phyloP scores from a whole-genome alignment of 495 filamentous ascomycete genomes.

The Aspergillus sparsus region DNA sequence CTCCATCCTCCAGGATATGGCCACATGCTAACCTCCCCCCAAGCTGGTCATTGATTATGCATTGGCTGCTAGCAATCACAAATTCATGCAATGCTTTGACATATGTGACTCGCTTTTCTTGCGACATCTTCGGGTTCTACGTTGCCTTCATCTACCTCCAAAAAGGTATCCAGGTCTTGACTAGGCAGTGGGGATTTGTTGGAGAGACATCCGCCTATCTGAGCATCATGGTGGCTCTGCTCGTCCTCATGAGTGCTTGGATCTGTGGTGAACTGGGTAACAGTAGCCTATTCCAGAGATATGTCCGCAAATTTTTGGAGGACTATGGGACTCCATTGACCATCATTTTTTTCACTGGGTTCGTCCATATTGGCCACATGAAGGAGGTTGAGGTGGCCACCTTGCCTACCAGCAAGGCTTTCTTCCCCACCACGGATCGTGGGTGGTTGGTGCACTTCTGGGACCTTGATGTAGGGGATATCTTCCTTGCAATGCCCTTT shows the following conservation, averaged over 20 bases:
- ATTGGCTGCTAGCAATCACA: slow-evolving; percentile 75
- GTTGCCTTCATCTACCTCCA: slow-evolving; percentile 85
- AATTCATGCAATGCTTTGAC: slow-evolving; percentile 78
- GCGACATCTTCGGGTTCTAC: slow-evolving; percentile 88
- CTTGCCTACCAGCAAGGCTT: slow-evolving; percentile 72
- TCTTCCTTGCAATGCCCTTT: slow-evolving; percentile 89
- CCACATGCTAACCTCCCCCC: slow-evolving; percentile 11
- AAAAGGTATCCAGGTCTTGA: slow-evolving; percentile 79
- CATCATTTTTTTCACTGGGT: slow-evolving; percentile 85
- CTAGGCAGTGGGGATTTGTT: slow-evolving; percentile 55
- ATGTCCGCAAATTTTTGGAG: slow-evolving; percentile 73
- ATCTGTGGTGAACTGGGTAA: slow-evolving; percentile 68
- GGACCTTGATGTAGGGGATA: slow-evolving; percentile 70
- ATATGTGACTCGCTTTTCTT: slow-evolving; percentile 82
- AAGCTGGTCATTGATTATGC: slow-evolving; percentile 77
- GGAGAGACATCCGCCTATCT: slow-evolving; percentile 69
- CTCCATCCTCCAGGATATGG: neutral
- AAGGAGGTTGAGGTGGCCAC: slow-evolving; percentile 59
- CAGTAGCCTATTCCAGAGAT: slow-evolving; percentile 68
- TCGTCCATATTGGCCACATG: slow-evolving; percentile 84
- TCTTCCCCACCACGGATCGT: slow-evolving; percentile 77
- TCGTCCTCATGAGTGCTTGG: slow-evolving; percentile 73
- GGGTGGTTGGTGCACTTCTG: slow-evolving; percentile 88
- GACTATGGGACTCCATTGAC: slow-evolving; percentile 84
- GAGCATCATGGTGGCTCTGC: slow-evolving; percentile 69